Conservation (phyloP, 768 basidiomycete genomes). For the Serendipita sp. region DNA sequence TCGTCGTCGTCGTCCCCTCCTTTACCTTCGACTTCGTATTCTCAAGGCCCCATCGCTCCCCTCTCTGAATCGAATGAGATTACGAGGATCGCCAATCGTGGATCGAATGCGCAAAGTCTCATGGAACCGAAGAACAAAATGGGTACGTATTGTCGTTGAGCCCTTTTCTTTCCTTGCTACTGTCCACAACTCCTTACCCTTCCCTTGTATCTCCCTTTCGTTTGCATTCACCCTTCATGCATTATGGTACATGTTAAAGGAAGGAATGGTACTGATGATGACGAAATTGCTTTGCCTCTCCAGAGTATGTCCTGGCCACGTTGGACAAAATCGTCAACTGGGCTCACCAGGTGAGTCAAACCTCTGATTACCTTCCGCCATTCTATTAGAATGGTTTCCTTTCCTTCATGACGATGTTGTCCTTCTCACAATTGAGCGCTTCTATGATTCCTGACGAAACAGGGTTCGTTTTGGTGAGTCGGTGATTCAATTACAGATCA, state of each 20-base stretch:
- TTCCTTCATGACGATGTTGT: neutral
- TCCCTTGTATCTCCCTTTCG: too few species aligned
- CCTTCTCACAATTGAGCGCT: neutral
- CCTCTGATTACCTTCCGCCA: neutral
- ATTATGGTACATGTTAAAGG: too few species aligned
- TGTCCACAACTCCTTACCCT: too few species aligned
- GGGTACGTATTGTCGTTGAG: slow-evolving; percentile 31
- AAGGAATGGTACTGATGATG: too few species aligned
- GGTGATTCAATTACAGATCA: neutral
- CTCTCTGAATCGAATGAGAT: slow-evolving; percentile 9
- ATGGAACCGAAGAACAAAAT: slow-evolving; percentile 83
- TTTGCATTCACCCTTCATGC: too few species aligned
- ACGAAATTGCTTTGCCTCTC: neutral
- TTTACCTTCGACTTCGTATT: too few species aligned
- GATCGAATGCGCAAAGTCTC: slow-evolving; percentile 71
- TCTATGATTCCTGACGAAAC: neutral
- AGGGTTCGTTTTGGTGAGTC: slow-evolving; percentile 5
- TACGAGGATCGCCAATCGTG: slow-evolving; percentile 57
- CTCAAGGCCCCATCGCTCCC: neutral
- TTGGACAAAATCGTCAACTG: slow-evolving; percentile 95
- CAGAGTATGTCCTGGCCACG: slow-evolving; percentile 93
- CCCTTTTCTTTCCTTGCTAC: neutral
- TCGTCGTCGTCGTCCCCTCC: too few species aligned
- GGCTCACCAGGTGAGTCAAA: slow-evolving; percentile 62
- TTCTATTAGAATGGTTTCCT: neutral